Evolutionary conservation across 306 rosid species (phyloP), one percentile per base, ranked within the genome.

Genomic region (Cucumis cinereus): DNA sequence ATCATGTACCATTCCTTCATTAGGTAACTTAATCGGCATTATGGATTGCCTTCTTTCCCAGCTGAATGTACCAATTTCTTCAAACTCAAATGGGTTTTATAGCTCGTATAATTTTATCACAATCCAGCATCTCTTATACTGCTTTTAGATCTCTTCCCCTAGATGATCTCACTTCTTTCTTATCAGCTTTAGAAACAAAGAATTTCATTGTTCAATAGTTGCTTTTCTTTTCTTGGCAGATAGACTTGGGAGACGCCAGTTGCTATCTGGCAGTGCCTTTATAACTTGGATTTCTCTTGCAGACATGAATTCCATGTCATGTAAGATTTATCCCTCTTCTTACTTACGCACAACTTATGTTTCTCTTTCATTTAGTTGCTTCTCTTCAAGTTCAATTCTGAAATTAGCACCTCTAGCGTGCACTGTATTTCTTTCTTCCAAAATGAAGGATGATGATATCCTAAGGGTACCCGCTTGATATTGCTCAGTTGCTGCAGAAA

Each of bases 401-500:
- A 43, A 38, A 68, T 68, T 68, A 68, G 55, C 22, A 2, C 77
- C 73, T 60, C 70, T 80, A 78, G 74, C 61, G 76, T 78, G 40
- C 62, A 78, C 13, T 79, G 61, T 35, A 57, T 79, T 81, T 73
- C 67, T 84, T 83, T 69, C 84, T 80, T 84, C 57, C 81, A 62
- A 79, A 80, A 63, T 76, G 82, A 77, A 77, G 81, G 85, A 82
- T 83, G 85, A 84, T 83, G 89, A 83, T 85, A 87, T 80, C 83
- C 89, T 84, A 83, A 90, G 89, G 81, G 77, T 82, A 83, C 85
- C 80, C 89, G 82, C 84, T 90, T 95, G 97, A 95, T 95, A 87
- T 92, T 96, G 89, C 88, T 90, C 99, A 95, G 99, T 92, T 92
- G 99, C 98, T 90, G 98, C 93, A 87, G 99, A 95, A 87, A 80